These are phyloP conservation scores for Ogataea saltuana DNA, from an alignment of 805 yeast species.

Conservation along the genomic window DNA sequence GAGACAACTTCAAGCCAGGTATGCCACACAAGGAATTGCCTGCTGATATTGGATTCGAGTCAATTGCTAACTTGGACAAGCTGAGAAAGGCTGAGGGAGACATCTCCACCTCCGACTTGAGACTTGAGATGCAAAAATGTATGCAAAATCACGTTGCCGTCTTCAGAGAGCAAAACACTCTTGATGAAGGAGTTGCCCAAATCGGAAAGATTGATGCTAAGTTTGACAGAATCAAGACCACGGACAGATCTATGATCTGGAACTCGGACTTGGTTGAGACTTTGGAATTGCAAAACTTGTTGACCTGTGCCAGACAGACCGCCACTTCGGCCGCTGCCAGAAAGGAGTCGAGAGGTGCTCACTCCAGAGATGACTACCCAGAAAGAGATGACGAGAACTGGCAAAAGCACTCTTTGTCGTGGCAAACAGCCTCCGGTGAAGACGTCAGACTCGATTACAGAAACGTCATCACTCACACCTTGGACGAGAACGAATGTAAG, in stretches of 20 bases:
- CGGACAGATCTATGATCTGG: slow-evolving; percentile 99
- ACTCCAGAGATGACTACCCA: slow-evolving; percentile 97
- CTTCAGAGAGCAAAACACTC: slow-evolving; percentile 88
- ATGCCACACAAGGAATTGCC: slow-evolving; percentile 81
- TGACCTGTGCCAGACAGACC: slow-evolving; percentile 96
- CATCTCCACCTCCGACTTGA: slow-evolving; percentile 80
- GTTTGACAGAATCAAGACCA: slow-evolving; percentile 75
- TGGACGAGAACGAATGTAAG: slow-evolving; percentile 91
- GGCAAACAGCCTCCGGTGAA: slow-evolving; percentile 76
- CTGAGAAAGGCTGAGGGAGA: slow-evolving; percentile 85
- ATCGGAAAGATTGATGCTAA: slow-evolving; percentile 74
- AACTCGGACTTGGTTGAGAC: slow-evolving; percentile 96
- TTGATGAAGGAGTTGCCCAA: slow-evolving; percentile 86
- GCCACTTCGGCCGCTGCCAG: slow-evolving; percentile 93
- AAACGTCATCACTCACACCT: slow-evolving; percentile 75
- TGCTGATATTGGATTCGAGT: slow-evolving; percentile 83
- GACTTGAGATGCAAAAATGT: slow-evolving; percentile 89
- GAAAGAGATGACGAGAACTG: slow-evolving; percentile 94
- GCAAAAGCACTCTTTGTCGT: slow-evolving; percentile 97
- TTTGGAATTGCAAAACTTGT: slow-evolving; percentile 90
- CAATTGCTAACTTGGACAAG: slow-evolving; percentile 86
- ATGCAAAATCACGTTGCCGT: slow-evolving; percentile 98
- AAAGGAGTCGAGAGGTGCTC: slow-evolving; percentile 98
- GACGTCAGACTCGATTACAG: slow-evolving; percentile 80
- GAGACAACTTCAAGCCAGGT: slow-evolving; percentile 84